Conservation (phyloP, 2,329 filamentous ascomycete genomes). For the Penicillium sp. region DNA sequence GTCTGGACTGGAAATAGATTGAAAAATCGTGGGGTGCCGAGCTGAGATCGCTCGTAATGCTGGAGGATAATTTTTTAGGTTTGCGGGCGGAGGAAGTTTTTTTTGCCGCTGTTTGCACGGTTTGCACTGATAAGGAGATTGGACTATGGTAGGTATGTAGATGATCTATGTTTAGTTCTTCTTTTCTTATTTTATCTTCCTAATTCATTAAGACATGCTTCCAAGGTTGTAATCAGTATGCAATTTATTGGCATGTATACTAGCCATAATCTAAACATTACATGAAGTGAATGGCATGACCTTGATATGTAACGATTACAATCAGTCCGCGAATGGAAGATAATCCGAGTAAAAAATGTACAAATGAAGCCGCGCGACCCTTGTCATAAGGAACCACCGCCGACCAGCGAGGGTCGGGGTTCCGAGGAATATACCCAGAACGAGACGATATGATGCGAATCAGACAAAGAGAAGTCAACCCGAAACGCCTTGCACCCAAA, state of each 20-base stretch:
- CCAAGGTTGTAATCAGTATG: too few species aligned
- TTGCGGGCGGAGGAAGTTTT: conserved; percentile 29
- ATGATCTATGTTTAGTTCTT: conserved; percentile 1
- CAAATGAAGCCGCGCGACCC: conserved; percentile 3
- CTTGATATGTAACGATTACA: conserved; percentile 2
- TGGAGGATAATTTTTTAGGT: conserved; percentile 29
- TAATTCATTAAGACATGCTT: neutral
- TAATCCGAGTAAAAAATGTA: conserved; percentile 7
- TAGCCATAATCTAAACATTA: neutral
- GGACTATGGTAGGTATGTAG: conserved; percentile 5
- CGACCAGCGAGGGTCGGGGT: neutral
- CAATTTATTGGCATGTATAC: neutral
- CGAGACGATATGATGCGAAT: neutral
- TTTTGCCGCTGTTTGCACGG: conserved; percentile 33
- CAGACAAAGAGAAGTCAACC: neutral
- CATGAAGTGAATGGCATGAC: neutral
- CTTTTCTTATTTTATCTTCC: neutral
- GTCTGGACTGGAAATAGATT: conserved; percentile 6
- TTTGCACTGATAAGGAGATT: conserved; percentile 27
- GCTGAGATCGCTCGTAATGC: conserved; percentile 20
- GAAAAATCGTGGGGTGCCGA: conserved; percentile 12
- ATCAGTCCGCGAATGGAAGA: conserved; percentile 2
- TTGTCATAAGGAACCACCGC: neutral
- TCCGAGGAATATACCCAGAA: neutral
- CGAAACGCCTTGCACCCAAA: conserved; percentile 1